These are phyloP conservation scores for Typha latifolia DNA, from an alignment of 176 grass and related monocot genomes.

Conservation along the genomic window DNA sequence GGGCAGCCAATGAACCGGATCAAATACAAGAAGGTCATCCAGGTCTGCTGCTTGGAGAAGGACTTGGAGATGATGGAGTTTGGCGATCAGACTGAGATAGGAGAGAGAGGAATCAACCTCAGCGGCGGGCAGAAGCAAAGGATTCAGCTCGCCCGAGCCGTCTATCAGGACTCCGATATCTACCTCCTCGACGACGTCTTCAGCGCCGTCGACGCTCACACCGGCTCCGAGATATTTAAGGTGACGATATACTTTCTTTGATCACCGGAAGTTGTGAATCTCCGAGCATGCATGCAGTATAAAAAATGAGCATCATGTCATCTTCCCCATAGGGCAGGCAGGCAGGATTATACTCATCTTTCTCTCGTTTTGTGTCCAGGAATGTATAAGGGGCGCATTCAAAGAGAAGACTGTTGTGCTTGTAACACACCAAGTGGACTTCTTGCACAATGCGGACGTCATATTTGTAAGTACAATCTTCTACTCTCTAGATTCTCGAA, in stretches of 20 bases:
- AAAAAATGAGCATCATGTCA: not conserved
- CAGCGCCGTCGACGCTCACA: constrained; percentile 92
- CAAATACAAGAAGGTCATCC: constrained; percentile 65
- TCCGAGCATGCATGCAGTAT: not conserved
- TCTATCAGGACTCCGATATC: constrained; percentile 81
- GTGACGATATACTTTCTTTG: constrained; percentile 18
- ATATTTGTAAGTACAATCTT: constrained; percentile 55
- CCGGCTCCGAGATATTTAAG: constrained; percentile 82
- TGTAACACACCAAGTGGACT: constrained; percentile 96
- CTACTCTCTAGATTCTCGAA: not conserved
- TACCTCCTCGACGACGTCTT: constrained; percentile 97
- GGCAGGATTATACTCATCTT: not conserved
- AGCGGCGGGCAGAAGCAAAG: constrained; percentile 97
- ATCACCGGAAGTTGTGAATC: not conserved
- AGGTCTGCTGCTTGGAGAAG: constrained; percentile 87
- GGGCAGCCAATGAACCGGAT: constrained; percentile 59
- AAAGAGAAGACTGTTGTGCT: constrained; percentile 82
- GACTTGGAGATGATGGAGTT: constrained; percentile 99
- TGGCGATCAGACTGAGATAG: constrained; percentile 98
- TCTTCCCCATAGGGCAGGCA: not conserved
- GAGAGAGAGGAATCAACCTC: constrained; percentile 92
- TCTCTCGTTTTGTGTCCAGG: constrained; percentile 25
- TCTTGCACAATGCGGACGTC: constrained; percentile 82
- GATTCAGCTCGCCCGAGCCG: constrained; percentile 85
- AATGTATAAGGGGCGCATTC: constrained; percentile 72